These are phyloP conservation scores for Punctularia strigosozonata DNA, from an alignment of 768 basidiomycete species.

Conservation along the genomic window DNA sequence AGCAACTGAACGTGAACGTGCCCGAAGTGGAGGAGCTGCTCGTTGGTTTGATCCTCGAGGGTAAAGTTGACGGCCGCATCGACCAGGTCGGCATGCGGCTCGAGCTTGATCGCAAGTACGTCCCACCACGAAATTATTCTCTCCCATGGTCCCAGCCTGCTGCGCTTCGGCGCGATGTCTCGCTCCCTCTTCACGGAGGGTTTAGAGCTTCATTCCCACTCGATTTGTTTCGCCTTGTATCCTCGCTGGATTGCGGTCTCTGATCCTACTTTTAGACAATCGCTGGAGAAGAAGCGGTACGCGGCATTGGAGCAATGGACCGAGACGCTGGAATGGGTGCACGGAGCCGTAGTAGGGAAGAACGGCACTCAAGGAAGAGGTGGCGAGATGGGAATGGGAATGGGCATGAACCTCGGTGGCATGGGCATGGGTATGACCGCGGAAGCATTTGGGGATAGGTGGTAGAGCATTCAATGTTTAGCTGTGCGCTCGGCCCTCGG, in stretches of 20 bases:
- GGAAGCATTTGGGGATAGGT: constrained; percentile 15
- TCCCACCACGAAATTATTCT: too few species aligned
- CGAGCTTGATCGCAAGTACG: constrained; percentile 80
- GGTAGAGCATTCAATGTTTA: too few species aligned
- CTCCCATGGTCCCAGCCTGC: too few species aligned
- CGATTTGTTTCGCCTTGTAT: background rate
- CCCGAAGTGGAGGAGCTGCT: constrained; percentile 91
- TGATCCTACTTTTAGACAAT: constrained; percentile 41
- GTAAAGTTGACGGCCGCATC: constrained; percentile 93
- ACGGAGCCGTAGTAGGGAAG: constrained; percentile 66
- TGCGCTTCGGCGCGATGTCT: too few species aligned
- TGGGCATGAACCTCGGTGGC: too few species aligned
- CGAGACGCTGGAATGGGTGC: constrained; percentile 65
- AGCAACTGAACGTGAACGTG: constrained; percentile 94
- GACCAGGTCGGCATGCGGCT: constrained; percentile 93
- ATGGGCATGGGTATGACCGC: constrained; percentile 15
- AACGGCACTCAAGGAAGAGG: constrained; percentile 19
- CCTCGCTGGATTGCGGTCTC: constrained; percentile 6
- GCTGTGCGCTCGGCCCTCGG: too few species aligned
- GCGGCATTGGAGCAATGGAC: constrained; percentile 75
- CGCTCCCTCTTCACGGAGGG: too few species aligned
- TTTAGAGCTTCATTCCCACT: too few species aligned
- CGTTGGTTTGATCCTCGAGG: constrained; percentile 88
- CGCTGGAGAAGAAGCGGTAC: constrained; percentile 80
- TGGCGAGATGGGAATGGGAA: constrained; percentile 4